Evolutionary conservation across 768 basidiomycete species (phyloP).

Genomic region (Auriscalpium orientale): DNA sequence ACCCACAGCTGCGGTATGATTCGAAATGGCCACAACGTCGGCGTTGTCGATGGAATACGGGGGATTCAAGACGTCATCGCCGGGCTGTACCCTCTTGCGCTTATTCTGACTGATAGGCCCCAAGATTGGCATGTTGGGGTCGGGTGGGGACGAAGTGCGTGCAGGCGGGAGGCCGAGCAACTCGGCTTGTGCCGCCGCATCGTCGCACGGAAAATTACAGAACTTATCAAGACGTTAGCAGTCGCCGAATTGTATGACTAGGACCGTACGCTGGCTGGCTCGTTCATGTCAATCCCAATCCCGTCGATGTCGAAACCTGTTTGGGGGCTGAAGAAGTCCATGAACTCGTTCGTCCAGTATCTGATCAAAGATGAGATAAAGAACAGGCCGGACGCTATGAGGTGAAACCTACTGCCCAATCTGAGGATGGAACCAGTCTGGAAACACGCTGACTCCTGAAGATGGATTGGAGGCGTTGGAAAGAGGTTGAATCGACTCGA

Average conservation of each 20-base stretch:
- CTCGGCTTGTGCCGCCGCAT: constrained; percentile 52
- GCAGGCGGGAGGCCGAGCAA: constrained; percentile 47
- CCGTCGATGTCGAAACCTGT: constrained; percentile 61
- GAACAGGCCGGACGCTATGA: no score
- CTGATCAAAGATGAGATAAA: constrained; percentile 20
- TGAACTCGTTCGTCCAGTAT: constrained; percentile 58
- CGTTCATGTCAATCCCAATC: constrained; percentile 74
- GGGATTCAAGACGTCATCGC: constrained; percentile 37
- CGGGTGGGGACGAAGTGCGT: constrained; percentile 41
- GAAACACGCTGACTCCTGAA: constrained; percentile 48
- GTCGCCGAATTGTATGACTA: neutral
- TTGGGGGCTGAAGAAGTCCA: constrained; percentile 43
- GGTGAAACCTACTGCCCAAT: constrained; percentile 35
- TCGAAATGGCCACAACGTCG: constrained; percentile 34
- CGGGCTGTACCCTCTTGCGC: constrained; percentile 17
- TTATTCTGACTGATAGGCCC: constrained; percentile 16
- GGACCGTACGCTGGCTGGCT: constrained; percentile 50
- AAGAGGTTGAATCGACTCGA: neutral
- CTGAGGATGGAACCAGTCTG: constrained; percentile 59
- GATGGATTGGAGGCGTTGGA: neutral
- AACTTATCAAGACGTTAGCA: constrained; percentile 33
- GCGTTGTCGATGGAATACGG: constrained; percentile 56
- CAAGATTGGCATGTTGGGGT: constrained; percentile 48
- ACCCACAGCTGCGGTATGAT: constrained; percentile 47
- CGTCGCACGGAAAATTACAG: constrained; percentile 51